Percentiles rank a stretch among this genome's conserved stretches.
Evolutionary conservation across 352 stramenopile genomes (phyloP).

Genomic region (Globisporangium abappressorium): DNA sequence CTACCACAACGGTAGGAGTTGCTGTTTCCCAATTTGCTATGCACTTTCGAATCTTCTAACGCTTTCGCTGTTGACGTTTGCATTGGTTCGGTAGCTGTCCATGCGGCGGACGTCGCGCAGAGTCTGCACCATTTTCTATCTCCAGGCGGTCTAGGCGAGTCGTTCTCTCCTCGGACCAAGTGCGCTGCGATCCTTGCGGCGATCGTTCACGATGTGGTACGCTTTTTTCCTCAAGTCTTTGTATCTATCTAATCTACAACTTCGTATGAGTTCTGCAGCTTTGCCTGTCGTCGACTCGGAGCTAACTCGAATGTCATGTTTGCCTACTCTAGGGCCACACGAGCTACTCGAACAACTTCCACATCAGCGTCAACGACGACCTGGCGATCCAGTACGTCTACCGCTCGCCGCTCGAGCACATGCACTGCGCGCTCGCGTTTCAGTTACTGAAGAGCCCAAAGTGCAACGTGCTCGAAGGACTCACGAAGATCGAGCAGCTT

Average conservation of each 20-base stretch:
- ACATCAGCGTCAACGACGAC: constrained; percentile 78
- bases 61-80: background rate
- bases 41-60: background rate
- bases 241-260: too few species aligned
- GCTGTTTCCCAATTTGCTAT: background rate
- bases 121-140: constrained; percentile 71
- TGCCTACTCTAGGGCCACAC: constrained; percentile 45
- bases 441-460: constrained; percentile 64
- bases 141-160: constrained; percentile 44
- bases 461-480: constrained; percentile 69
- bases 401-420: constrained; percentile 81
- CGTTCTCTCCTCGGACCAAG: constrained; percentile 59
- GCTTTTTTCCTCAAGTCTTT: background rate
- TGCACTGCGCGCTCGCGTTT: constrained; percentile 83
- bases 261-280: too few species aligned
- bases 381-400: constrained; percentile 83
- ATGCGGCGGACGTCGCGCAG: constrained; percentile 82
- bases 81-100: constrained; percentile 38
- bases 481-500: constrained; percentile 73
- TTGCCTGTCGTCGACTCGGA: too few species aligned
- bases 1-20: constrained; percentile 79
- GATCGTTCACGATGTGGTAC: constrained; percentile 81
- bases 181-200: constrained; percentile 73
- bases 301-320: too few species aligned
- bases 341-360: constrained; percentile 87